phyloP scores from a whole-genome alignment of 495 filamentous ascomycete species.

The Cercophora sp. region DNA sequence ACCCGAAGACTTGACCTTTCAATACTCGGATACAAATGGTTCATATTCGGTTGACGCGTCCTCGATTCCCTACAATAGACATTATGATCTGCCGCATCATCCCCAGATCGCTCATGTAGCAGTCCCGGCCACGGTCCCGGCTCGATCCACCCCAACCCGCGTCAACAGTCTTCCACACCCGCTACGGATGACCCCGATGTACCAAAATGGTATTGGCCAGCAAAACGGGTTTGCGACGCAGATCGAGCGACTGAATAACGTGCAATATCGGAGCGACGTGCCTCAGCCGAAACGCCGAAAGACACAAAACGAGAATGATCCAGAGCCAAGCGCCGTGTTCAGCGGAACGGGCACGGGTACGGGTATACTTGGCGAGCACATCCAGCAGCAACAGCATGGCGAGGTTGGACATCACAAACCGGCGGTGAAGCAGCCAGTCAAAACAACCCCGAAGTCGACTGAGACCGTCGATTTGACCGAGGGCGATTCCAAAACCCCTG shows the following conservation, averaged over 20 bases:
- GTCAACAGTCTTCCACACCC: too few species aligned
- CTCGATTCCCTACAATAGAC: slow-evolving; percentile 43
- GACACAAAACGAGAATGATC: slow-evolving; percentile 43
- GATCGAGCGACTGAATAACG: slow-evolving; percentile 69
- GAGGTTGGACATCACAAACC: slow-evolving; percentile 30
- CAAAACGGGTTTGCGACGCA: slow-evolving; percentile 32
- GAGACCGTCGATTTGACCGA: slow-evolving; percentile 65
- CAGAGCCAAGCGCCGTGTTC: slow-evolving; percentile 39
- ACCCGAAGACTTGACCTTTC: too few species aligned
- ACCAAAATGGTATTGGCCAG: slow-evolving; percentile 22
- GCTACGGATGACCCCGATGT: slow-evolving; percentile 15
- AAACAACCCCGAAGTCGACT: too few species aligned
- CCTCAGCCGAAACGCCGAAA: slow-evolving; percentile 64
- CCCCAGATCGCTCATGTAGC: background rate
- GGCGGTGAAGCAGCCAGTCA: too few species aligned
- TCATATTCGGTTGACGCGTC: slow-evolving; percentile 12
- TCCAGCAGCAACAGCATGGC: slow-evolving; percentile 50
- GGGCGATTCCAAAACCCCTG: slow-evolving; percentile 51
- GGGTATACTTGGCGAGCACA: slow-evolving; percentile 59
- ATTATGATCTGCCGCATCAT: background rate
- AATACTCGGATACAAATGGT: too few species aligned
- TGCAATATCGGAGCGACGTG: slow-evolving; percentile 57
- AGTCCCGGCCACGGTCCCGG: too few species aligned
- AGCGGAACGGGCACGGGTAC: slow-evolving; percentile 36
- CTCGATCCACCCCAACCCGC: too few species aligned